These are phyloP conservation scores for Aspergillus puulaauensis DNA, from an alignment of 2,329 filamentous ascomycete genomes.

Conservation along the genomic window DNA sequence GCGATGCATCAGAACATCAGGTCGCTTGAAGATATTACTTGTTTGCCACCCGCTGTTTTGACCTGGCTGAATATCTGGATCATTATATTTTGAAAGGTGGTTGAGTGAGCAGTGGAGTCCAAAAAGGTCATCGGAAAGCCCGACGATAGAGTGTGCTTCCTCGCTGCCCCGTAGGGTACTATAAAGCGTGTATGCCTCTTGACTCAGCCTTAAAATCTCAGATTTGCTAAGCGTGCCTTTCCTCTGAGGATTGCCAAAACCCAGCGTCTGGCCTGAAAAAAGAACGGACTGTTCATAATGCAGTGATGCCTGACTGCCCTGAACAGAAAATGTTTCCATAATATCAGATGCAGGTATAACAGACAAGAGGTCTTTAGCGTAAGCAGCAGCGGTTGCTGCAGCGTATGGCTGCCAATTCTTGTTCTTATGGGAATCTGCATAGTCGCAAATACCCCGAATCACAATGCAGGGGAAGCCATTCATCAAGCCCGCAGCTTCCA, in stretches of 20 bases:
- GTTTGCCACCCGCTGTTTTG: background rate
- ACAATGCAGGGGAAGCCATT: constrained; percentile 1
- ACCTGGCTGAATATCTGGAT: too few species aligned
- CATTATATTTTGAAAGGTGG: background rate
- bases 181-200: background rate
- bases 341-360: background rate
- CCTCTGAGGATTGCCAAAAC: background rate
- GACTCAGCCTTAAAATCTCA: background rate
- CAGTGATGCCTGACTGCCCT: background rate
- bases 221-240: background rate
- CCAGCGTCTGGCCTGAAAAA: background rate
- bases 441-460: constrained; percentile 15
- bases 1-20: background rate
- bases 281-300: background rate
- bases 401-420: background rate
- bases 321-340: background rate
- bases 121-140: background rate
- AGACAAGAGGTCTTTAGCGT: background rate
- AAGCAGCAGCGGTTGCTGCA: background rate
- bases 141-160: background rate
- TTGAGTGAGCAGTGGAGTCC: background rate
- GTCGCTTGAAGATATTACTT: background rate
- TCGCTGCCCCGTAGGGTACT: background rate
- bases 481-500: constrained; percentile 5
- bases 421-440: constrained; percentile 10